Evolutionary conservation across 768 basidiomycete genomes (phyloP).

Genomic region (Vararia minispora): DNA sequence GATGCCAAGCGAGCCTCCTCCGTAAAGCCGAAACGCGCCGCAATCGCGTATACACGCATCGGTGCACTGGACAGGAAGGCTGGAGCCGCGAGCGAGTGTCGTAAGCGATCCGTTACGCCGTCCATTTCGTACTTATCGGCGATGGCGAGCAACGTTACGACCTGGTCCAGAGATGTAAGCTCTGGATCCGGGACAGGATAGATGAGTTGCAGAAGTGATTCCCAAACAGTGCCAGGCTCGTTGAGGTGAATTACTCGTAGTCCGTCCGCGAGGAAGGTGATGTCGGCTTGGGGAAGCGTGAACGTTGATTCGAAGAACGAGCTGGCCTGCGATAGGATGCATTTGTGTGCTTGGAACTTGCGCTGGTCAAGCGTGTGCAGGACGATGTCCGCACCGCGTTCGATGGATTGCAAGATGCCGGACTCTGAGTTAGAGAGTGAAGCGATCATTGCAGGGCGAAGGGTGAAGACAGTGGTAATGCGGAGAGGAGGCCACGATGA

Average conservation of each 20-base stretch:
- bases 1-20: constrained; percentile 56
- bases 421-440: no score
- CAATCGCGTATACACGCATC: constrained; percentile 59
- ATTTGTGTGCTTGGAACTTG: constrained; percentile 51
- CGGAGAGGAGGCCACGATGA: no score
- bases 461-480: no score
- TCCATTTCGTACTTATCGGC: constrained; percentile 58
- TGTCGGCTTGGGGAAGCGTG: constrained; percentile 41
- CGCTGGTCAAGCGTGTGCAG: constrained; percentile 27
- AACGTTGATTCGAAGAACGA: constrained; percentile 65
- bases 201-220: constrained; percentile 43
- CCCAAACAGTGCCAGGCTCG: constrained; percentile 34
- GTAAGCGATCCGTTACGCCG: constrained; percentile 35
- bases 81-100: constrained; percentile 38
- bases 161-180: constrained; percentile 40
- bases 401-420: constrained; percentile 31
- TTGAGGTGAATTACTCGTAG: constrained; percentile 43
- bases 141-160: constrained; percentile 37
- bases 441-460: constrained; percentile 1
- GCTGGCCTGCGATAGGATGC: constrained; percentile 52
- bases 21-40: constrained; percentile 52
- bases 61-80: constrained; percentile 37
- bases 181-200: constrained; percentile 51
- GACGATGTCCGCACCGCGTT: constrained; percentile 45
- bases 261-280: constrained; percentile 13